A percentile compares a stretch with the other conserved stretches of the same genome.
These are phyloP conservation scores for Amorphotheca resinae DNA, from an alignment of 495 filamentous ascomycete genomes.

Conservation along the genomic window DNA sequence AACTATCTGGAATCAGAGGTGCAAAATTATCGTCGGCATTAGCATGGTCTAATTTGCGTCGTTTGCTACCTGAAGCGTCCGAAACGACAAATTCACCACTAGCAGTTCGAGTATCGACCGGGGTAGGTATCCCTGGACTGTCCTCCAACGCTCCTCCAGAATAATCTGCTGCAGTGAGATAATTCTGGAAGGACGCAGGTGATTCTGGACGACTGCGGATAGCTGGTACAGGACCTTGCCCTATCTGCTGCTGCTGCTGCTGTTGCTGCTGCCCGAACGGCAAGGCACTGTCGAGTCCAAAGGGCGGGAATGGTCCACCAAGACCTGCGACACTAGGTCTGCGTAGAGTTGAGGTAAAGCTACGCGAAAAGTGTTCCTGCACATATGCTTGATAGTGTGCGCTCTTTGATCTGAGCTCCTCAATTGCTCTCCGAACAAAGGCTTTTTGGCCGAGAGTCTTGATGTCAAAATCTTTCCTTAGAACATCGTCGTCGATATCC, in stretches of 20 bases:
- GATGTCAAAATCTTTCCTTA: constrained; percentile 40
- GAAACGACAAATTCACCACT: neutral
- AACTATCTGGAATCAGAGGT: neutral
- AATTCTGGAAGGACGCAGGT: neutral
- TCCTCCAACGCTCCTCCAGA: neutral
- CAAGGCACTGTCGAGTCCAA: neutral
- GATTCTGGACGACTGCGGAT: neutral
- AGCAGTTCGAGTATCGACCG: neutral
- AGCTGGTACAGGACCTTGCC: neutral
- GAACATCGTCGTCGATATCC: constrained; percentile 28
- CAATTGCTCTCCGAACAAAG: constrained; percentile 33
- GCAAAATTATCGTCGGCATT: neutral
- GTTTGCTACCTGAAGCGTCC: constrained; percentile 1
- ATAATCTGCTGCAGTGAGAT: neutral
- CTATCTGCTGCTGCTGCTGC: neutral
- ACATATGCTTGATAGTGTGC: constrained; percentile 22
- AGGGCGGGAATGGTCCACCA: neutral
- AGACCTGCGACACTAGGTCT: neutral
- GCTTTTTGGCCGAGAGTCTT: constrained; percentile 33
- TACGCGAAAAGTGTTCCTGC: neutral
- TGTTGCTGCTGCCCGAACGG: neutral
- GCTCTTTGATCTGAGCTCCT: constrained; percentile 31
- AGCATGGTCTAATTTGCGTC: constrained; percentile 3
- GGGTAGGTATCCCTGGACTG: neutral
- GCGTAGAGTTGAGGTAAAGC: neutral